These are phyloP conservation scores for Malassezia equina DNA, from an alignment of 1,284 basidiomycete species.

Conservation along the genomic window DNA sequence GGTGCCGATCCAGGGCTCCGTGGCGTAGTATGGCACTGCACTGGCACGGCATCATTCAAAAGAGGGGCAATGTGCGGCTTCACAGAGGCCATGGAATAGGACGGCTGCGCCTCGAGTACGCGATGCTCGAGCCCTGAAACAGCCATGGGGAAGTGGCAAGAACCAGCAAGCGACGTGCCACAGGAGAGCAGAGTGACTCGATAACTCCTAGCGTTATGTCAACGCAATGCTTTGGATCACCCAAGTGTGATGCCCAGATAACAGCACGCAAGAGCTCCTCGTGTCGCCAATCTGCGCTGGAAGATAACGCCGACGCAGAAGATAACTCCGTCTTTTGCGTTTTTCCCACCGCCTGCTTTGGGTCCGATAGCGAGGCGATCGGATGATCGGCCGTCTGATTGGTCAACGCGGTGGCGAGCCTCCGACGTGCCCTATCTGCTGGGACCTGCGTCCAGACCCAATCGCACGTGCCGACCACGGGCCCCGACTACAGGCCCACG, in stretches of 20 bases:
- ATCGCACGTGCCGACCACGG: neutral
- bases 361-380: neutral
- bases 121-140: slow-evolving; percentile 1
- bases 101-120: neutral
- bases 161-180: neutral
- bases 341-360: neutral
- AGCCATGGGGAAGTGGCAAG: too few relatives aligned
- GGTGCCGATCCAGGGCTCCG: neutral
- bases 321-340: neutral
- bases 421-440: neutral
- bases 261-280: neutral
- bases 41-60: neutral
- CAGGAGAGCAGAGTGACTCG: neutral
- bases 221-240: neutral
- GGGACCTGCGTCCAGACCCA: neutral
- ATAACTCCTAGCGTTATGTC: neutral
- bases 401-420: neutral
- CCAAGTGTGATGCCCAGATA: neutral
- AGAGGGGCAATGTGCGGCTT: neutral
- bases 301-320: neutral
- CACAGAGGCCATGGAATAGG: neutral
- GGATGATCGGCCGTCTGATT: neutral
- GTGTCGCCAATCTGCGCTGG: neutral
- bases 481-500: neutral
- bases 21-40: neutral